Conservation (phyloP, 129 eudicot species). For the carrot (Daucus carota) region DNA sequence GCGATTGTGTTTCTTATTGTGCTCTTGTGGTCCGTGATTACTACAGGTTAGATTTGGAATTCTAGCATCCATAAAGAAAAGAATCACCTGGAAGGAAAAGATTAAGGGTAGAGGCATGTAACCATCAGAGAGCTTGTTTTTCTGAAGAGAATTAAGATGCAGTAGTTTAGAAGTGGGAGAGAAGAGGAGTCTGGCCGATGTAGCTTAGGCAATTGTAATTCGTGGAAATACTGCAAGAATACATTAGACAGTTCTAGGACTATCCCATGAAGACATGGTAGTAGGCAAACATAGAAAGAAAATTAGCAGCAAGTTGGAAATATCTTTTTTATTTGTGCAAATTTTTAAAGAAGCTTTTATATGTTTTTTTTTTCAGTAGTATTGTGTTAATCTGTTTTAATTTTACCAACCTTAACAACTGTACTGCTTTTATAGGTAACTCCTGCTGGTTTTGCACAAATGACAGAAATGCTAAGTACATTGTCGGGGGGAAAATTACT, state of each 20-base stretch:
- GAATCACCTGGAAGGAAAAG: neutral
- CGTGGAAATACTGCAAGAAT: neutral
- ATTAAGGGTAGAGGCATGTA: neutral
- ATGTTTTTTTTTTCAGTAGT: neutral
- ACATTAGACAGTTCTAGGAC: neutral
- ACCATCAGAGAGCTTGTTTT: neutral
- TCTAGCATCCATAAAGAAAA: neutral
- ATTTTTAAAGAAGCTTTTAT: neutral
- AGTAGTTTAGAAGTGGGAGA: neutral
- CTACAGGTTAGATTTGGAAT: neutral
- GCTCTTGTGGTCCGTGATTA: neutral
- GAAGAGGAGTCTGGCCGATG: neutral
- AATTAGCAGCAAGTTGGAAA: neutral
- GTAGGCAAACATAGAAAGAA: neutral
- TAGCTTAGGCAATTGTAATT: neutral
- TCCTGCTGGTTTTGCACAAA: conserved; percentile 89
- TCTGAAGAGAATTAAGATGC: neutral
- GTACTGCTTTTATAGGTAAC: conserved; percentile 47
- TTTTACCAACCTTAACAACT: neutral
- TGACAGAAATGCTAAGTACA: conserved; percentile 75
- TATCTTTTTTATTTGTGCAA: neutral
- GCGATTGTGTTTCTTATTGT: neutral
- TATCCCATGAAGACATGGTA: neutral
- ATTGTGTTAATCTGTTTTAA: neutral
- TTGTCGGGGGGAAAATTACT: conserved; percentile 82